phyloP scores from a whole-genome alignment of 305 asterid genomes.

The Fraxinus velutina region DNA sequence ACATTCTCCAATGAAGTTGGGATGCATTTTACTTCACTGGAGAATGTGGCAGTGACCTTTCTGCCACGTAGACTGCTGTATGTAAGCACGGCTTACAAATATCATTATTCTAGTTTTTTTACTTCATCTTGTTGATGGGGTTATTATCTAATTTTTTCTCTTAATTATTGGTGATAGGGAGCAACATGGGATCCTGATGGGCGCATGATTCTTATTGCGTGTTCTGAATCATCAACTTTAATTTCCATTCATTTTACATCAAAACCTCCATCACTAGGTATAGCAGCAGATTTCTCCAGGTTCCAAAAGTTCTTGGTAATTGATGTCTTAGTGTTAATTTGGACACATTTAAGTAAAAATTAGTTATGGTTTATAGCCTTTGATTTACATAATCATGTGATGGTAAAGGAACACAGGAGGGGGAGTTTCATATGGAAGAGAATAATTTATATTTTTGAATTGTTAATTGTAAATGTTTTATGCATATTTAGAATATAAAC shows the following conservation, averaged over 20 bases:
- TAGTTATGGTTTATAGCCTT: neutral
- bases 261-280: slow-evolving; percentile 93
- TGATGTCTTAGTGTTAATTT: slow-evolving; percentile 3
- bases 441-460: neutral
- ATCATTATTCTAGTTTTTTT: neutral
- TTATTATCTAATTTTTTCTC: slow-evolving; percentile 15
- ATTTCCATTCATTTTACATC: slow-evolving; percentile 92
- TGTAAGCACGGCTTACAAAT: neutral
- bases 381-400: neutral
- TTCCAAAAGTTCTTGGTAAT: slow-evolving; percentile 10
- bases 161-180: slow-evolving; percentile 47
- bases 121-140: slow-evolving; percentile 11
- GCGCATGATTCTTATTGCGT: slow-evolving; percentile 80
- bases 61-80: neutral
- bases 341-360: neutral
- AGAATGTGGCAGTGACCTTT: neutral
- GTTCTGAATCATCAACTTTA: slow-evolving; percentile 78
- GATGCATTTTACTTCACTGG: neutral
- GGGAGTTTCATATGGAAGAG: neutral
- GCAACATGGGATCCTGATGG: slow-evolving; percentile 98
- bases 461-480: neutral
- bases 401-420: neutral
- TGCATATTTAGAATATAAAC: neutral
- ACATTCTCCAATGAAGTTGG: neutral
- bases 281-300: slow-evolving; percentile 16